These are phyloP conservation scores for Pilaira anomala DNA, from an alignment of 192 early-diverging fungal species.

Conservation along the genomic window DNA sequence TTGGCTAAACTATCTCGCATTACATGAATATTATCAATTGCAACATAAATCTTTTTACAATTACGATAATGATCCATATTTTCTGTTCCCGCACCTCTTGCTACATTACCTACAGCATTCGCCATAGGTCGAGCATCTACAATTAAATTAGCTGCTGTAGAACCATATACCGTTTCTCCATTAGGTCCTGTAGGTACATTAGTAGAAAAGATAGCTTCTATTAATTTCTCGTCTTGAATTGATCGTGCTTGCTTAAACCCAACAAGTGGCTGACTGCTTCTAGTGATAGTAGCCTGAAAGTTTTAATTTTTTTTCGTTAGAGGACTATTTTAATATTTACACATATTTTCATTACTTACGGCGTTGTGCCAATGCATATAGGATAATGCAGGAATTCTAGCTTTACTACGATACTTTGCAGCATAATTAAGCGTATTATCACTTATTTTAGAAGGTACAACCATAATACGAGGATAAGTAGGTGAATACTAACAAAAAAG, in stretches of 20 bases:
- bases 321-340: constrained; percentile 9
- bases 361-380: constrained; percentile 84
- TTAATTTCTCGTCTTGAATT: constrained; percentile 95
- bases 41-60: constrained; percentile 83
- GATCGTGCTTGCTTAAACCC: constrained; percentile 93
- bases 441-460: constrained; percentile 84
- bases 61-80: constrained; percentile 90
- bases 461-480: constrained; percentile 83
- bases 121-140: constrained; percentile 94
- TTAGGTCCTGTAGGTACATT: constrained; percentile 42
- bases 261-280: constrained; percentile 93
- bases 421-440: constrained; percentile 89
- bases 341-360: constrained; percentile 38
- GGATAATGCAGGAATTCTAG: constrained; percentile 82
- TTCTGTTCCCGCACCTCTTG: constrained; percentile 92
- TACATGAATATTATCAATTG: constrained; percentile 98
- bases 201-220: constrained; percentile 86
- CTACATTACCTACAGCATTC: constrained; percentile 91
- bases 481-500: constrained; percentile 64
- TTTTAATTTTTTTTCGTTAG: not conserved
- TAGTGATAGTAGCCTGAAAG: constrained; percentile 79
- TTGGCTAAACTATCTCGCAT: constrained; percentile 87
- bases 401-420: constrained; percentile 86
- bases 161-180: constrained; percentile 49
- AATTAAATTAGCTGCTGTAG: constrained; percentile 71